Percentiles rank a stretch among this genome's conserved stretches.
These are phyloP conservation scores for Protomyces arabidopsidicola DNA, from an alignment of 1,139 yeast genomes.

Conservation along the genomic window DNA sequence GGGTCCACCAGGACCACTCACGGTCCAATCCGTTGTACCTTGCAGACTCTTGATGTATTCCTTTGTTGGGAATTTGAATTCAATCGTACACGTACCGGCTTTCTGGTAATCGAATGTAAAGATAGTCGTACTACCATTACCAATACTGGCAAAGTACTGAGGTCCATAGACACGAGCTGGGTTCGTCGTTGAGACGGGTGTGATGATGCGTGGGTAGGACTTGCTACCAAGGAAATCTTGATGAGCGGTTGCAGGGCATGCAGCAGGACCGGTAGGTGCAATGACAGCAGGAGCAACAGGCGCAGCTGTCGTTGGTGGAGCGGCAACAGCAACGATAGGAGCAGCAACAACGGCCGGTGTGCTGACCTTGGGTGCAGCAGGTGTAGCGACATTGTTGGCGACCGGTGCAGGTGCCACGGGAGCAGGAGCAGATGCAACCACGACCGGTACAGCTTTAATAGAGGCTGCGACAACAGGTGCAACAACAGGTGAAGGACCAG, in stretches of 20 bases:
- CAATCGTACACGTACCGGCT: slow-evolving; percentile 22
- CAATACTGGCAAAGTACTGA: slow-evolving; percentile 25
- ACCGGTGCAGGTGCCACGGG: not conserved
- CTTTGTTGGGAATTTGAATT: slow-evolving; percentile 23
- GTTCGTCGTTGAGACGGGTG: slow-evolving; percentile 18
- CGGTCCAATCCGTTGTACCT: slow-evolving; percentile 15
- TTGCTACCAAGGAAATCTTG: slow-evolving; percentile 7
- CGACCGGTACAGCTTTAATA: not conserved
- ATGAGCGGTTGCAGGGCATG: slow-evolving; percentile 24
- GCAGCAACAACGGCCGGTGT: not conserved
- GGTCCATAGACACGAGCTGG: slow-evolving; percentile 20
- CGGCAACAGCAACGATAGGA: not conserved
- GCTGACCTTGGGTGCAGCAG: not conserved
- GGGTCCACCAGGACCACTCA: not conserved
- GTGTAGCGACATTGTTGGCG: not conserved
- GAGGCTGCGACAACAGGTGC: not conserved
- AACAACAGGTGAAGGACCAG: slow-evolving; percentile 1
- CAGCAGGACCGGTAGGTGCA: not conserved
- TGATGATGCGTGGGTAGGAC: slow-evolving; percentile 22
- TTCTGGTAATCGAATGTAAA: slow-evolving; percentile 18
- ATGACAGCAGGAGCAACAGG: not conserved
- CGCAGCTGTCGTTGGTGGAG: not conserved
- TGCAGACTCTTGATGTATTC: slow-evolving; percentile 11
- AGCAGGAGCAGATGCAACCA: not conserved
- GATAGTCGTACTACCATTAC: slow-evolving; percentile 21